A percentile compares a stretch with the other conserved stretches of the same genome.
Evolutionary conservation across 768 basidiomycete species (phyloP).

Genomic region (Mrakia hoshinonis): DNA sequence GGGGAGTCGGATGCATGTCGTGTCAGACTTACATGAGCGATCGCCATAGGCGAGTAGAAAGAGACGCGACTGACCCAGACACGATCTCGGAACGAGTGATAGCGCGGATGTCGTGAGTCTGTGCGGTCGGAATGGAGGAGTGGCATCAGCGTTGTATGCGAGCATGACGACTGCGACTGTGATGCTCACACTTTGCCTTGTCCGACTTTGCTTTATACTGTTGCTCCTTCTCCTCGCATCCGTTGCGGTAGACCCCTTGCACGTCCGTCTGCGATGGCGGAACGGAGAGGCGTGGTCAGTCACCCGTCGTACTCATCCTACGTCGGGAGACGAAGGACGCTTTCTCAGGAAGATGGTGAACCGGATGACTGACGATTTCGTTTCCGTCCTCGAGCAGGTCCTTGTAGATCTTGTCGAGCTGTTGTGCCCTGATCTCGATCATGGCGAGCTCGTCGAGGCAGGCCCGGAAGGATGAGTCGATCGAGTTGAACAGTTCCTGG

Average conservation of each 20-base stretch:
- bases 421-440: not conserved
- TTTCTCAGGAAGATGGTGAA: not conserved
- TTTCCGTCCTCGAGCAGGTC: not conserved
- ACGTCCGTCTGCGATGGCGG: not conserved
- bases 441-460: constrained; percentile 2
- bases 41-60: not conserved
- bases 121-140: not conserved
- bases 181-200: not conserved
- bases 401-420: constrained; percentile 9
- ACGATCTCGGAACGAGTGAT: too few species aligned
- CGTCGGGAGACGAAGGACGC: not conserved
- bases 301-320: not conserved
- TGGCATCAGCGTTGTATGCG: too few species aligned
- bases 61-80: too few species aligned
- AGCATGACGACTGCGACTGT: too few species aligned
- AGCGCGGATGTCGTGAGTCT: not conserved
- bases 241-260: not conserved
- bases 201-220: not conserved
- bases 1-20: not conserved
- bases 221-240: not conserved
- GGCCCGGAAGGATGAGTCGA: not conserved
- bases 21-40: not conserved
- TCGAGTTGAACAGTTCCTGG: not conserved
- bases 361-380: constrained; percentile 29
- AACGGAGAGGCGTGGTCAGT: not conserved